Conservation (phyloP, 1,284 basidiomycete species). For the Malassezia cuniculi region DNA sequence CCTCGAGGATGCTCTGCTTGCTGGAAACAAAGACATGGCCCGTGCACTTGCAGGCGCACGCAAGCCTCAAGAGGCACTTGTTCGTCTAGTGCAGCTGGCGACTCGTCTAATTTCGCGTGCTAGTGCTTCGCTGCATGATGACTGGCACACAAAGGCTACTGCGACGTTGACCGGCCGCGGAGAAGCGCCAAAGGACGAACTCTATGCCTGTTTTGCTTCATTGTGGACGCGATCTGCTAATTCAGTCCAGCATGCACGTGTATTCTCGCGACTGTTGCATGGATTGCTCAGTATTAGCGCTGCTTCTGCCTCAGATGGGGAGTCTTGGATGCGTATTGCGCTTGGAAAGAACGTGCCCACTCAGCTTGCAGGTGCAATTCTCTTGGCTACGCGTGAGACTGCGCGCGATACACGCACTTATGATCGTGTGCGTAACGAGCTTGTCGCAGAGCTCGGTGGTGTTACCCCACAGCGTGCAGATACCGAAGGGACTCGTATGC, state of each 20-base stretch:
- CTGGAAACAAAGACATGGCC: constrained; percentile 10
- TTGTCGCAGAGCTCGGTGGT: constrained; percentile 65
- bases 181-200: background rate
- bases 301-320: constrained; percentile 20
- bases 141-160: constrained; percentile 7
- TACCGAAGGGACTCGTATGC: constrained; percentile 56
- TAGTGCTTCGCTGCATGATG: background rate
- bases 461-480: constrained; percentile 57
- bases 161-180: background rate
- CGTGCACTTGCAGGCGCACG: constrained; percentile 1
- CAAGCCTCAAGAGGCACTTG: constrained; percentile 3
- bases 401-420: constrained; percentile 50
- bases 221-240: background rate
- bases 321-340: constrained; percentile 31
- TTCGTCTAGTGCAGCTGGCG: constrained; percentile 3
- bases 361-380: constrained; percentile 1
- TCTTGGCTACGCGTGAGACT: constrained; percentile 2
- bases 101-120: constrained; percentile 4
- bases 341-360: constrained; percentile 14
- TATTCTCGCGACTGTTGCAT: constrained; percentile 31
- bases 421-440: constrained; percentile 73
- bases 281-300: constrained; percentile 32
- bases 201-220: background rate
- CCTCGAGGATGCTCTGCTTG: constrained; percentile 47
- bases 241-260: constrained; percentile 13